phyloP scores from a whole-genome alignment of 257 asterid genomes.

The Thymus quinquecostatus region DNA sequence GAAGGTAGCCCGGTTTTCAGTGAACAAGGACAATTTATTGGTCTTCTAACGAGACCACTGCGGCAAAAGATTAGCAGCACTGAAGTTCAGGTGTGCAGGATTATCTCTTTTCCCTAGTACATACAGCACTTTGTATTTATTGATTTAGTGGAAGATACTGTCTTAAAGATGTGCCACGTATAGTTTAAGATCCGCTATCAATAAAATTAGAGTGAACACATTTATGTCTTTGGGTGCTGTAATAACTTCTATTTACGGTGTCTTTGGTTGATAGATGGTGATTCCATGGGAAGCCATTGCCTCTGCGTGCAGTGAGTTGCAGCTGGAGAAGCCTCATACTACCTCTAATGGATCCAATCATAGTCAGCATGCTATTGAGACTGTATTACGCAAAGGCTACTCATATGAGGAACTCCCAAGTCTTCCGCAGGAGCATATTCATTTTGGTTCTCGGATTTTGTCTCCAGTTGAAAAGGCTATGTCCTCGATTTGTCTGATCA shows the following conservation, averaged over 20 bases:
- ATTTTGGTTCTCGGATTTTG: slow-evolving; percentile 38
- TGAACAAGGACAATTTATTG: slow-evolving; percentile 71
- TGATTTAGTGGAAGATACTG: slow-evolving; percentile 23
- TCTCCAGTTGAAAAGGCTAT: slow-evolving; percentile 80
- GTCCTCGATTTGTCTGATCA: slow-evolving; percentile 85
- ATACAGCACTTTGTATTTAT: slow-evolving; percentile 14
- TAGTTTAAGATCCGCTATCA: slow-evolving; percentile 3
- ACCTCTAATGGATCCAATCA: slow-evolving; percentile 42
- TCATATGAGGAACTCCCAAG: slow-evolving; percentile 41
- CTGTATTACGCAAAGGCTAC: slow-evolving; percentile 29
- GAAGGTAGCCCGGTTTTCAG: slow-evolving; percentile 96
- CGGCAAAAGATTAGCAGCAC: slow-evolving; percentile 86
- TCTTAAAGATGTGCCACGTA: slow-evolving; percentile 9
- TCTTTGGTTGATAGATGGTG: slow-evolving; percentile 76
- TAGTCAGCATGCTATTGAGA: slow-evolving; percentile 42
- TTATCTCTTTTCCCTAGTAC: slow-evolving; percentile 24
- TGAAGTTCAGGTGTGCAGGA: slow-evolving; percentile 79
- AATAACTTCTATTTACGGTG: slow-evolving; percentile 24
- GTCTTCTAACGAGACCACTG: slow-evolving; percentile 80
- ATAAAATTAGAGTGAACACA: background rate
- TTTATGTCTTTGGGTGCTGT: slow-evolving; percentile 15
- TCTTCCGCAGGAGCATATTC: slow-evolving; percentile 37
- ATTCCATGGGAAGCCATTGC: slow-evolving; percentile 98
- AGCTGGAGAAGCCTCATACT: slow-evolving; percentile 54
- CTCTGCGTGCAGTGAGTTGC: slow-evolving; percentile 67